Base-by-base conservation (phyloP, 1,284 basidiomycete genomes). In the Chiua sp. region DNA sequence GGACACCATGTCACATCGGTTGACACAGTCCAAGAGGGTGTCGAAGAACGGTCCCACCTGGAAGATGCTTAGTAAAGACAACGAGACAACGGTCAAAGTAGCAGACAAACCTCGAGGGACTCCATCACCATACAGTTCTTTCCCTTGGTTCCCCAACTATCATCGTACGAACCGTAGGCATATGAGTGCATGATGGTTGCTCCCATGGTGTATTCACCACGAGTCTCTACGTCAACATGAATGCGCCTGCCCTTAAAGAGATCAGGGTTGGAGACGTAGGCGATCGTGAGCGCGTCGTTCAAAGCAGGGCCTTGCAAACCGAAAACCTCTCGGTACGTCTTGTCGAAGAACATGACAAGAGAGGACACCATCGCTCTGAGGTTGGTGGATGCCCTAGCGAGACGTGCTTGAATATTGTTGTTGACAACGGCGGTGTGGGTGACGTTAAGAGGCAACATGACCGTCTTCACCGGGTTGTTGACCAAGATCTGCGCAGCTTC, bases 381-480 rank as follows among this genome's bases (percentile, higher is more conserved):
- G 47, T 81, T 82, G 1, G 86, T 88, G 1, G 75, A 64, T 2
- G 88, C 76, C 8, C 76, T 73, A 47, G 91, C 81, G 6, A 94
- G 76, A 18, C 75, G 72, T 0, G 73, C 59, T 63, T 88, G 88
- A 22, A 88, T 75, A 12, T 73, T 67, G 44, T 73, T 70, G 12
- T 85, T 89, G 50, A 92, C 85, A 64, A 94, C 90, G 2, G 89
- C 91, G 3, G 85, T 89, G 71, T 95, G 93, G 3, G 93, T 92
- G 22, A 93, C 88, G 67, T 95, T 94, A 64, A 95, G 83, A 0
- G 92, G 92, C 18, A 94, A 83, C 91, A 93, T 93, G 15, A 80
- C 78, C 53, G 82, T 83, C 64, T 78, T 80, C 16, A 86, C 66
- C 2, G 82, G 81, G 15, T 75, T 76, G 75, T 90, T 77, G 65